Percentiles rank a stretch among this genome's conserved stretches.
Conservation (phyloP, 768 basidiomycete genomes). For the Fistulinella prunicolor region DNA sequence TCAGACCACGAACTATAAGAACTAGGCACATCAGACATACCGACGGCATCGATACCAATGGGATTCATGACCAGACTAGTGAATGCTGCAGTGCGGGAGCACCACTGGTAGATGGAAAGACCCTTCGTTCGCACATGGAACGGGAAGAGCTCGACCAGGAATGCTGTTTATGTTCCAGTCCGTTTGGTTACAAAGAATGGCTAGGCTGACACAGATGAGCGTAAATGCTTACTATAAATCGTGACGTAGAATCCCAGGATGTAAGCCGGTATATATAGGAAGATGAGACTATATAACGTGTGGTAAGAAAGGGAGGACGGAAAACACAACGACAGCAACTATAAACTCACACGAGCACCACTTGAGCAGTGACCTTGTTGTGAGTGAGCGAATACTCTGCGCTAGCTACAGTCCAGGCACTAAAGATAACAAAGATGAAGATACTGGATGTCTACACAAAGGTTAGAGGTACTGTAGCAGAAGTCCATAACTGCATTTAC, state of each 20-base stretch:
- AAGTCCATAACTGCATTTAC: background rate
- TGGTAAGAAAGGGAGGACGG: background rate
- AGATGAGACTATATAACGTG: slow-evolving; percentile 12
- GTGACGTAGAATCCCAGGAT: slow-evolving; percentile 10
- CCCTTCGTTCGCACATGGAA: slow-evolving; percentile 61
- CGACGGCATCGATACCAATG: slow-evolving; percentile 12
- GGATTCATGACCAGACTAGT: slow-evolving; percentile 12
- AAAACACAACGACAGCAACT: background rate
- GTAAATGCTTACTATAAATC: slow-evolving; percentile 6
- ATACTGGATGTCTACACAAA: slow-evolving; percentile 10
- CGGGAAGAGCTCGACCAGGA: slow-evolving; percentile 67
- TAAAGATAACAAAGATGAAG: slow-evolving; percentile 13
- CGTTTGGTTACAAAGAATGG: background rate
- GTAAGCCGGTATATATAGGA: slow-evolving; percentile 15
- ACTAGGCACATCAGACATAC: background rate
- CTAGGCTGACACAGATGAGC: no score
- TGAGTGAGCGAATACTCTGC: slow-evolving; percentile 18
- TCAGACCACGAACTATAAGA: background rate
- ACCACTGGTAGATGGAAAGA: slow-evolving; percentile 59
- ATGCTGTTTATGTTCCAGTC: slow-evolving; percentile 40
- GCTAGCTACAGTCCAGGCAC: slow-evolving; percentile 18
- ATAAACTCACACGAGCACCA: slow-evolving; percentile 10
- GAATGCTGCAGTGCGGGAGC: slow-evolving; percentile 38
- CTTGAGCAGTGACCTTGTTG: slow-evolving; percentile 1
- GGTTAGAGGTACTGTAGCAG: background rate